Base-by-base conservation (phyloP, 2,329 filamentous ascomycete genomes). In the Pyrenophora teres region DNA sequence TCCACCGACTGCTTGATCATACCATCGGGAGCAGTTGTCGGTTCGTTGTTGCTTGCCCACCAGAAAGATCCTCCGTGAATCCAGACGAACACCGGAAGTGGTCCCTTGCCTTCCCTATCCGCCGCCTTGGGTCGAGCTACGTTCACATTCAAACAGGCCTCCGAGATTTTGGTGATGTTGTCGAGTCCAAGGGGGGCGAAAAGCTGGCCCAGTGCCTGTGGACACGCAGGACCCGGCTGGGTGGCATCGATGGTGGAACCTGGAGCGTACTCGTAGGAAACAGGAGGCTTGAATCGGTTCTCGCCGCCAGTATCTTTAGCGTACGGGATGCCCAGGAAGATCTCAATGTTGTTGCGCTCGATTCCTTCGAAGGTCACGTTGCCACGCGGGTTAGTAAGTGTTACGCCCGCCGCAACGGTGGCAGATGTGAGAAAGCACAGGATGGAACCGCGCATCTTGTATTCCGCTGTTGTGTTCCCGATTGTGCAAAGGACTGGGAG, bases 121-220 rank as follows among this genome's bases (percentile, higher is more conserved):
- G 39, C 36, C 6, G 77, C 75, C 1, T 77, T 71, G 0, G 83
- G 82, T 2, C 84, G 78, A 27, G 86, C 74, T 1, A 87, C 77
- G 56, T 86, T 87, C 40, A 87, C 62, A 27, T 83, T 83, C 12
- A 87, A 72, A 52, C 84, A 87, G 60, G 86, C 80, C 61, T 87
- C 84, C 1, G 69, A 72, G 0, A 61, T 59, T 21, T 63, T 33
- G 3, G 74, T 77, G 9, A 77, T 69, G 21, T 74, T 74, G 27
- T 50, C 59, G 5, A 69, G 46, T 2, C 64, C 70, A 21, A 76
- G 57, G 0, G 69, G 67, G 3, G 61, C 33, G 30, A 51, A 57
- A 33, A 64, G 69, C 3, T 49, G 54, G 3, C 69, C 74, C 0
- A 76, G 48, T 4, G 60, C 50, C 60, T 81, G 79, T 2, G 78